Percentiles rank a stretch among this genome's conserved stretches.
Evolutionary conservation across 176 grass and related monocot species (phyloP).

Genomic region (Puccinellia tenuiflora): DNA sequence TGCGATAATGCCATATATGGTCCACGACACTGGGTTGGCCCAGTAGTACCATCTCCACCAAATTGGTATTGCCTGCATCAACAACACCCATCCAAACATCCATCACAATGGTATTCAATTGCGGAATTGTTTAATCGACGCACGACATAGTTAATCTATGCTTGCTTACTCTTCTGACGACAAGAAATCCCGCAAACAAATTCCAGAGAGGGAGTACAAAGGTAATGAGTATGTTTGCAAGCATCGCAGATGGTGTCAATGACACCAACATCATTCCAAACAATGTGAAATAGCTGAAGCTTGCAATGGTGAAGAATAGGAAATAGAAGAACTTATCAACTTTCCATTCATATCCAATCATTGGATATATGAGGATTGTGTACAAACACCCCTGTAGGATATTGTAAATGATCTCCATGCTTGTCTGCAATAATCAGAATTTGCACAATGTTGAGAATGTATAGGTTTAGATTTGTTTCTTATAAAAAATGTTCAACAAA

Average conservation of each 20-base stretch:
- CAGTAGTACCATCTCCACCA: no score
- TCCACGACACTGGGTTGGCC: no score
- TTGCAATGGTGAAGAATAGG: conserved; percentile 59
- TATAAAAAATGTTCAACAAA: neutral
- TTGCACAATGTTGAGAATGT: neutral
- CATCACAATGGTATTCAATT: neutral
- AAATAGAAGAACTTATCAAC: conserved; percentile 66
- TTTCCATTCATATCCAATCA: conserved; percentile 72
- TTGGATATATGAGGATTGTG: conserved; percentile 54
- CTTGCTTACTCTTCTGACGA: conserved; percentile 54
- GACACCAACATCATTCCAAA: no score
- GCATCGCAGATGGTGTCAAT: no score
- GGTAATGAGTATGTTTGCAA: no score
- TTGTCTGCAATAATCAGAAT: conserved; percentile 34
- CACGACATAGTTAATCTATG: neutral
- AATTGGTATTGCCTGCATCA: conserved; percentile 43
- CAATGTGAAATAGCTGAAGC: no score
- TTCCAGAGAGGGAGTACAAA: conserved; percentile 78
- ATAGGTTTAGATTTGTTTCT: neutral
- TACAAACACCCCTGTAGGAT: conserved; percentile 50
- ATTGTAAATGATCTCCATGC: conserved; percentile 71
- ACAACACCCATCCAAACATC: neutral
- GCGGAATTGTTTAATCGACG: neutral
- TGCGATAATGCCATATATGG: no score
- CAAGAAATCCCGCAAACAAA: conserved; percentile 64